Evolutionary conservation across 1,284 basidiomycete species (phyloP), one percentile per base, ranked within the genome.

Genomic region (Sporisorium scitamineum): DNA sequence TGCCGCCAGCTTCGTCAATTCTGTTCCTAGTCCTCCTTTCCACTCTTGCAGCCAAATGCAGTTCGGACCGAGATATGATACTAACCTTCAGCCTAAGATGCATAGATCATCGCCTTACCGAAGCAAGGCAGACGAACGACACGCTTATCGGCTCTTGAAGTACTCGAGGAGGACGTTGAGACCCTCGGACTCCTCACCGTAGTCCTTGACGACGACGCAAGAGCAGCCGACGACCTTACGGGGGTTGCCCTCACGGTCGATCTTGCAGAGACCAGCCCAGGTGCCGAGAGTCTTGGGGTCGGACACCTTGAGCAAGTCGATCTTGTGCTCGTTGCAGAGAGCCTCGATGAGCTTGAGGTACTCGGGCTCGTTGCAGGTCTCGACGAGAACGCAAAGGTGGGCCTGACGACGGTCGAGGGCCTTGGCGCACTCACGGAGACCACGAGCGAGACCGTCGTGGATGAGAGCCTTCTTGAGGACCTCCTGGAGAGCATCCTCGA

Each of bases 331-430:
- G 81, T 94, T 94, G 88, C 96, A 98, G 86, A 98, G 94, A 60
- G 95, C 96, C 89, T 98, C 95, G 82, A 98, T 97, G 89, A 99
- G 94, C 90, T 98, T 98, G 90, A 97, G 93, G 91, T 99, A 98
- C 89, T 97, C 96, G 83, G 95, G 94, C 89, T 98, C 96, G 72
- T 93, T 96, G 90, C 95, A 97, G 71, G 94, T 95, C 91, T 99
- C 96, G 87, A 97, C 95, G 86, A 99, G 92, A 76, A 99, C 95
- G 88, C 96, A 98, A 69, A 99, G 90, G 88, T 98, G 96, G 67
- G 96, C 96, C 90, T 97, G 94, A 85, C 95, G 93, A 89, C 95
- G 95, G 91, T 99, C 96, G 79, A 99, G 90, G 70, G 96, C 94
- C 90, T 99, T 99, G 86, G 96, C 93, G 86, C 91, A 93, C 90